A percentile compares a stretch with the other conserved stretches of the same genome.
Evolutionary conservation across 352 stramenopile genomes (phyloP).

Genomic region (Blastocystis sp.): DNA sequence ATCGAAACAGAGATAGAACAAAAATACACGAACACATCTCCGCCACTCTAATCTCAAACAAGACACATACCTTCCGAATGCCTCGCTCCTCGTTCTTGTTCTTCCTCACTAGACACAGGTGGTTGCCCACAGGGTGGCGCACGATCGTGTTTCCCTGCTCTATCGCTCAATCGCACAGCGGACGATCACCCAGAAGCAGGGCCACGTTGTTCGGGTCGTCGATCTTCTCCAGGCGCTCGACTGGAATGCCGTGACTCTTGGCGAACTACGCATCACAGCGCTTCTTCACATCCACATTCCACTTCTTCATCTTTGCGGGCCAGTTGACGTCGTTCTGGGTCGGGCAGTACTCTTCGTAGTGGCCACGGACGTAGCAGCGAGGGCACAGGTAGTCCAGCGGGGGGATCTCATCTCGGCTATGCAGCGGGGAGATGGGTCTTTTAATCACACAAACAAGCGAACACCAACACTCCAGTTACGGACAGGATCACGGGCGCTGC

Average conservation of each 20-base stretch:
- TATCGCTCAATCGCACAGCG: background rate
- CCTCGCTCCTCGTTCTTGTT: background rate
- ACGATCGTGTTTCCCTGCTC: slow-evolving; percentile 24
- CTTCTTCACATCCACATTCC: slow-evolving; percentile 22
- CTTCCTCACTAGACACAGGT: slow-evolving; percentile 36
- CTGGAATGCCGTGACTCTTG: slow-evolving; percentile 27
- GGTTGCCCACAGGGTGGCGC: slow-evolving; percentile 21
- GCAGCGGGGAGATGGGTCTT: background rate
- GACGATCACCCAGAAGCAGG: background rate
- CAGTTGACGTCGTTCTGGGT: background rate
- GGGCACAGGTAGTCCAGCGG: slow-evolving; percentile 36
- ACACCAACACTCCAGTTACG: background rate
- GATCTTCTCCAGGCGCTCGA: slow-evolving; percentile 33
- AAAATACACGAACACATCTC: slow-evolving; percentile 12
- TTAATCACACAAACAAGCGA: background rate
- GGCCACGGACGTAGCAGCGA: slow-evolving; percentile 39
- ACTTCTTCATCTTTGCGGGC: slow-evolving; percentile 34
- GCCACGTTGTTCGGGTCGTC: slow-evolving; percentile 25
- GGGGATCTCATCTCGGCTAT: slow-evolving; percentile 33
- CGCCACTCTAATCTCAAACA: background rate
- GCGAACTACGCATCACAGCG: background rate
- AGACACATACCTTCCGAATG: slow-evolving; percentile 2
- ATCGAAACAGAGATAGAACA: slow-evolving; percentile 30
- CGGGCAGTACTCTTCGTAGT: slow-evolving; percentile 60
- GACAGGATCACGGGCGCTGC: background rate